Percentiles rank a stretch among this genome's conserved stretches.
Conservation (phyloP, 257 asterid species). For the Cordia subcordata region DNA sequence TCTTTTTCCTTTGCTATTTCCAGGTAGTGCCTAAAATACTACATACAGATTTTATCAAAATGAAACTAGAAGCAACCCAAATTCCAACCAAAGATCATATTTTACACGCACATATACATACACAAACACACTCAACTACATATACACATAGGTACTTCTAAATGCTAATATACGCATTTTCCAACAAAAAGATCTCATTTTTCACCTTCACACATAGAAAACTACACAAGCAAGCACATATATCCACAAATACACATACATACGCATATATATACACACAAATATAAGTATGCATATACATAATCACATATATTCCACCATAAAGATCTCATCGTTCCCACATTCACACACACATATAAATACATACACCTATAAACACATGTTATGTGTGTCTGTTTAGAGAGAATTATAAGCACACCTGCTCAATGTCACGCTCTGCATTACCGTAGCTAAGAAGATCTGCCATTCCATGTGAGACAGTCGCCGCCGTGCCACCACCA, state of each 20-base stretch:
- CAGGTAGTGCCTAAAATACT: too few relatives aligned
- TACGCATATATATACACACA: not conserved
- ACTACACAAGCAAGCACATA: too few relatives aligned
- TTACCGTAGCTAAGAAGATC: slow-evolving; percentile 87
- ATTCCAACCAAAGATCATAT: too few relatives aligned
- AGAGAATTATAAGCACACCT: slow-evolving; percentile 31
- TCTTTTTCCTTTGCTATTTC: too few relatives aligned
- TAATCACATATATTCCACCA: not conserved
- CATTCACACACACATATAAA: not conserved
- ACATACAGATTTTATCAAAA: too few relatives aligned
- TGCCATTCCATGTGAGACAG: slow-evolving; percentile 92
- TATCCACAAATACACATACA: not conserved
- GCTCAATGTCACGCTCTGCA: slow-evolving; percentile 81
- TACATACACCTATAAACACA: too few relatives aligned
- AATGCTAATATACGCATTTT: too few relatives aligned
- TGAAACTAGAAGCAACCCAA: too few relatives aligned
- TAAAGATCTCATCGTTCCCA: not conserved
- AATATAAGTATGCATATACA: not conserved
- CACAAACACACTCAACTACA: too few relatives aligned
- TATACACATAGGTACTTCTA: too few relatives aligned
- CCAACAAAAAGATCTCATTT: slow-evolving; percentile 11
- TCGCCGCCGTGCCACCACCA: slow-evolving; percentile 70
- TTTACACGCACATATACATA: too few relatives aligned
- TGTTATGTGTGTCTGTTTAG: too few relatives aligned
- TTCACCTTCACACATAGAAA: not conserved